phyloP scores from a whole-genome alignment of 371 early-diverging fungal species.

The Mortierella sp. region DNA sequence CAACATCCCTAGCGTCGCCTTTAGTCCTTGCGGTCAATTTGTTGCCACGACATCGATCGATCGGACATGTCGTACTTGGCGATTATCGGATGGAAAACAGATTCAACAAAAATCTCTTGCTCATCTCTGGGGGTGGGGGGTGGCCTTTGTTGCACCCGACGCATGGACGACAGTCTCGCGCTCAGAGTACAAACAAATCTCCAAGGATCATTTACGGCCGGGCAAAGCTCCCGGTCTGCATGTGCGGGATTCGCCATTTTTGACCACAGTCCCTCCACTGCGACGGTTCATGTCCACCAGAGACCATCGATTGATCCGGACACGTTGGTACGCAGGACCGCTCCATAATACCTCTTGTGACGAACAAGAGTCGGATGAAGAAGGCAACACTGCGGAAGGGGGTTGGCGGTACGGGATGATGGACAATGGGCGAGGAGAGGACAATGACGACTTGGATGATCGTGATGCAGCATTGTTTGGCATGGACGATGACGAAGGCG shows the following conservation, averaged over 20 bases:
- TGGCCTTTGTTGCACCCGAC: constrained; percentile 26
- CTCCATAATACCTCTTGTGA: constrained; percentile 32
- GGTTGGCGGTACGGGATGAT: neutral
- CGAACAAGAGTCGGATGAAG: constrained; percentile 11
- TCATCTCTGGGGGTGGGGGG: constrained; percentile 49
- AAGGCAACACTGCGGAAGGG: neutral
- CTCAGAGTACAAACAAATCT: constrained; percentile 23
- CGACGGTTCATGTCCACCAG: constrained; percentile 20
- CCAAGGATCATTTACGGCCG: constrained; percentile 41
- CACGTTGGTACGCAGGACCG: constrained; percentile 46
- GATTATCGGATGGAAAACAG: constrained; percentile 37
- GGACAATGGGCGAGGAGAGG: constrained; percentile 4
- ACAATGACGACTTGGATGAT: constrained; percentile 27
- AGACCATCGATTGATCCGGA: constrained; percentile 31
- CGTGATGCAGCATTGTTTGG: constrained; percentile 39
- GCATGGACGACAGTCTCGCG: constrained; percentile 35
- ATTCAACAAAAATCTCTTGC: constrained; percentile 24
- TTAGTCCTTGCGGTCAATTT: constrained; percentile 56
- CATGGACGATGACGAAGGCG: constrained; percentile 42
- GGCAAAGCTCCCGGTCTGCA: constrained; percentile 31
- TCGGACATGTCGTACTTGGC: constrained; percentile 47
- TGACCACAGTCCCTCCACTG: constrained; percentile 8
- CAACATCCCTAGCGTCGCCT: constrained; percentile 59
- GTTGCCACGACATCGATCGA: constrained; percentile 59
- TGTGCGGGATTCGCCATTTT: constrained; percentile 34